Evolutionary conservation across 805 yeast genomes (phyloP).

Genomic region (Metschnikowia aberdeeniae): DNA sequence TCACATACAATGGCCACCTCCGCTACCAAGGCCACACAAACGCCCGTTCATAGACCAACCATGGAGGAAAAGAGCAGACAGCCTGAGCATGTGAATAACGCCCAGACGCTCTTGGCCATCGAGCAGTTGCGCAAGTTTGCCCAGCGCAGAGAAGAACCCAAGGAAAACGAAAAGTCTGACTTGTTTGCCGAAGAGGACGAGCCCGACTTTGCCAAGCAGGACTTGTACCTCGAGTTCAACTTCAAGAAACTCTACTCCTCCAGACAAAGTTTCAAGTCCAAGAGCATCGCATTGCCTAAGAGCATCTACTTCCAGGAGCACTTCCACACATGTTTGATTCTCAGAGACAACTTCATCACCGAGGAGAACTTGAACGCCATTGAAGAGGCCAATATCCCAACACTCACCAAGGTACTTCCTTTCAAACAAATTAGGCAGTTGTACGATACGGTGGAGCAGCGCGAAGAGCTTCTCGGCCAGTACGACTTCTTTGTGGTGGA

Average conservation of each 20-base stretch:
- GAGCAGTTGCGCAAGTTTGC: conserved; percentile 63
- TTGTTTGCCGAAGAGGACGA: conserved; percentile 43
- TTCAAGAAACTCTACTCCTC: conserved; percentile 61
- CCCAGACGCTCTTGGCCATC: conserved; percentile 44
- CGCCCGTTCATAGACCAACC: neutral
- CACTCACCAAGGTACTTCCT: conserved; percentile 56
- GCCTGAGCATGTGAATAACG: conserved; percentile 14
- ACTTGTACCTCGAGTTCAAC: conserved; percentile 58
- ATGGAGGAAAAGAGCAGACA: conserved; percentile 7
- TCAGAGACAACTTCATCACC: conserved; percentile 56
- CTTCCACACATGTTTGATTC: conserved; percentile 58
- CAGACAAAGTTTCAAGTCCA: conserved; percentile 57
- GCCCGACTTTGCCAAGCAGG: conserved; percentile 49
- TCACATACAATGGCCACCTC: neutral
- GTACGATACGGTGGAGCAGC: conserved; percentile 83
- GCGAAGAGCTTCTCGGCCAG: conserved; percentile 64
- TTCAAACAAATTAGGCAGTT: conserved; percentile 75
- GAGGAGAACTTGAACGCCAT: conserved; percentile 42
- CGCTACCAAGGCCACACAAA: neutral
- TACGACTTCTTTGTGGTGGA: conserved; percentile 82
- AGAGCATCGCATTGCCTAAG: conserved; percentile 43
- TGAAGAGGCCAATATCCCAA: conserved; percentile 44
- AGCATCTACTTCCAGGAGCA: conserved; percentile 41
- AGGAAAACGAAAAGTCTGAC: conserved; percentile 34
- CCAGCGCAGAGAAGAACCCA: conserved; percentile 28